A percentile compares a stretch with the other conserved stretches of the same genome.
Evolutionary conservation across 768 basidiomycete species (phyloP).

Genomic region (Boletellus ananiceps): DNA sequence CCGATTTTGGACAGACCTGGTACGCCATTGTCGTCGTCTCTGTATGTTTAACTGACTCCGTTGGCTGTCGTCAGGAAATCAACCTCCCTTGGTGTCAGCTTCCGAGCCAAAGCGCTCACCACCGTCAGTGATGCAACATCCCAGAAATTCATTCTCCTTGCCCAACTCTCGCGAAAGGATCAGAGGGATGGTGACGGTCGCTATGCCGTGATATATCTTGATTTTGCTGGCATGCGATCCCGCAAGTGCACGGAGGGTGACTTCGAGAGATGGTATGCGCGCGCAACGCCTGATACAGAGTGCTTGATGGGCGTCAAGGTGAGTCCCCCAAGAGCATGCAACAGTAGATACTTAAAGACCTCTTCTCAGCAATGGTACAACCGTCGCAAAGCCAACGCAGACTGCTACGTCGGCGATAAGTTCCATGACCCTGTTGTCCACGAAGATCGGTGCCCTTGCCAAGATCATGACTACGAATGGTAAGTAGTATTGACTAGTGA

Average conservation of each 20-base stretch:
- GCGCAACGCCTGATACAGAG: constrained; percentile 53
- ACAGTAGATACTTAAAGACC: background rate
- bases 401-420: constrained; percentile 90
- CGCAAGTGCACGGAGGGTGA: constrained; percentile 68
- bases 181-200: constrained; percentile 48
- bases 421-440: constrained; percentile 81
- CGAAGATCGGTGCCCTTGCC: constrained; percentile 80
- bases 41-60: background rate
- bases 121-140: constrained; percentile 94
- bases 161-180: constrained; percentile 63
- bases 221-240: constrained; percentile 67
- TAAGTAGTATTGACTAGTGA: constrained; percentile 34
- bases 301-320: constrained; percentile 97
- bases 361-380: constrained; percentile 84
- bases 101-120: constrained; percentile 74
- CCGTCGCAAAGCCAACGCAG: constrained; percentile 73
- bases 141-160: constrained; percentile 91
- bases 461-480: constrained; percentile 93
- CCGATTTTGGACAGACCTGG: constrained; percentile 83
- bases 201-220: constrained; percentile 73
- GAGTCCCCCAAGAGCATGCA: constrained; percentile 11
- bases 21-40: constrained; percentile 34
- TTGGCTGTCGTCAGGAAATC: constrained; percentile 47
- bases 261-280: constrained; percentile 86
- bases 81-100: constrained; percentile 61